Base-by-base conservation (phyloP, 495 filamentous ascomycete genomes). In the Penicillium fimorum region DNA sequence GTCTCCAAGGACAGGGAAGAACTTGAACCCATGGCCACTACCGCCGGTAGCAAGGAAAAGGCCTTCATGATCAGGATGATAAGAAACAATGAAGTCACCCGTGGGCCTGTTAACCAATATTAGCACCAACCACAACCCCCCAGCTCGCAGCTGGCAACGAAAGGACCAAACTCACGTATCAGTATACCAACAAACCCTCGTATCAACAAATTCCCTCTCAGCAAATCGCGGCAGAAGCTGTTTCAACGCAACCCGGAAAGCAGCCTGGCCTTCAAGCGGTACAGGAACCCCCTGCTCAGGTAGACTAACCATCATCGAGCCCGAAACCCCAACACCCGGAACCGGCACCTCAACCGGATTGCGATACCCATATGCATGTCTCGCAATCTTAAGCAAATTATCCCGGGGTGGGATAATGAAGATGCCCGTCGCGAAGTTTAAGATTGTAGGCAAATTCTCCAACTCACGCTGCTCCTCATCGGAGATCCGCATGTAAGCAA, bases 1-100 rank as follows among this genome's bases (percentile, higher is more conserved):
- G 50, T 89, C 87, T 13, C 92, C 92, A 12, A 96, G 70, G 15
- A 96, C 85, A 2, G 92, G 92, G 69, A 96, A 70, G 69, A 96
- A 96, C 68, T 96, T 96, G 75, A 87, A 96, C 4, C 69, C 92
- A 68, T 97, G 92, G 2, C 92, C 92, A 62, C 86, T 90, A 13
- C 89, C 92, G 13, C 92, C 92, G 0, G 89, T 93, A 2, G 90
- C 87, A 13, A 97, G 64, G 69, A 96, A 92, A 18, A 96, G 73
- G 12, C 82, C 80, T 24, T 78, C 62, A 66, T 83, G 82, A 9
- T 70, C 64, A 0, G 91, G 91, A 58, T 94, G 89, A 58, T 88
- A 89, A 52, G 84, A 80, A 54, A 96, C 80, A 30, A 96, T 74
- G 75, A 92, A 96, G 68, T 96, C 87, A 6, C 83, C 89, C 15